Conservation (phyloP, 2,329 filamentous ascomycete genomes). For the Calonectria ilicicola region DNA sequence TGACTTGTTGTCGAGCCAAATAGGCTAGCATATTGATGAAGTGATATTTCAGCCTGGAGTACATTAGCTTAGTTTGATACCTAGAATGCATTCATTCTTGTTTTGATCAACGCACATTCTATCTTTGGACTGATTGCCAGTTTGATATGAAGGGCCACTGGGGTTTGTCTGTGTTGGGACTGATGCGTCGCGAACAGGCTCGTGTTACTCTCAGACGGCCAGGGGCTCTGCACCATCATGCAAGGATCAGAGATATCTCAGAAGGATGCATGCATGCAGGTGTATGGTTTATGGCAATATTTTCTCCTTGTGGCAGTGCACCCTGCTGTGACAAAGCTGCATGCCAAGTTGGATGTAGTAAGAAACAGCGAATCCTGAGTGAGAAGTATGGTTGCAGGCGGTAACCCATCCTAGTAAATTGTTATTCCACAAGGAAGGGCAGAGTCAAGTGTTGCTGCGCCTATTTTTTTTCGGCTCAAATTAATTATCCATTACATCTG, state of each 20-base stretch:
- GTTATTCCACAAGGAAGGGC: background rate
- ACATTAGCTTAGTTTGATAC: conserved; percentile 26
- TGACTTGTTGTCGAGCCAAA: background rate
- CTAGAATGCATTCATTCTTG: conserved; percentile 20
- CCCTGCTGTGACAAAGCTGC: background rate
- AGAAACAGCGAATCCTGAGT: background rate
- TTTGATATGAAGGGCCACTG: background rate
- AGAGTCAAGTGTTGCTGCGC: background rate
- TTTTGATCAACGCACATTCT: background rate
- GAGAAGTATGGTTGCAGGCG: background rate
- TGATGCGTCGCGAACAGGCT: background rate
- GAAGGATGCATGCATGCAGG: background rate
- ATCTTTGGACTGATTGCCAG: background rate
- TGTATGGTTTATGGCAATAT: background rate
- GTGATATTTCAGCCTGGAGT: conserved; percentile 30
- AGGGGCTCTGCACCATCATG: background rate
- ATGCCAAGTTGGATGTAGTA: background rate
- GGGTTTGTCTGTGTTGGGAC: background rate
- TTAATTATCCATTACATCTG: background rate
- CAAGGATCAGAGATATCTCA: background rate
- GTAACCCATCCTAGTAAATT: background rate
- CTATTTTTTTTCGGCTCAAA: background rate
- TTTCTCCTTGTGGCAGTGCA: background rate
- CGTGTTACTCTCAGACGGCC: no score
- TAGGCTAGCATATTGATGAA: conserved; percentile 3